These are phyloP conservation scores for Boletus subparvulus DNA, from an alignment of 768 basidiomycete genomes.

Conservation along the genomic window DNA sequence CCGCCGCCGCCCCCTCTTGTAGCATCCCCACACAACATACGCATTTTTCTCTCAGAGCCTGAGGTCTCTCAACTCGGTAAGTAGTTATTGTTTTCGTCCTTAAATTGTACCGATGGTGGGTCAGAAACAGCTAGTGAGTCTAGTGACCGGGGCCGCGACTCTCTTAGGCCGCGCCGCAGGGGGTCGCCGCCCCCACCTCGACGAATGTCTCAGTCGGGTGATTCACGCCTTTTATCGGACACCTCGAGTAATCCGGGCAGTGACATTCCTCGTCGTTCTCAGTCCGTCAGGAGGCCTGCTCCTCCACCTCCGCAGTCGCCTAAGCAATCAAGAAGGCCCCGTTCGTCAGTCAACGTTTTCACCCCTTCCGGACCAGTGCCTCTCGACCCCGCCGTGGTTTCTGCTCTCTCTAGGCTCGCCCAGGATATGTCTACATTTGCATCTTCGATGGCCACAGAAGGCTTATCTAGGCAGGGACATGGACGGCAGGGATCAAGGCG, in stretches of 20 bases:
- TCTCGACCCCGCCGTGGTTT: neutral
- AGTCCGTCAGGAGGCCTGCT: slow-evolving; percentile 3
- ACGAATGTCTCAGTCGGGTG: neutral
- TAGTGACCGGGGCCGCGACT: neutral
- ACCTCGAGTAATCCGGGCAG: neutral
- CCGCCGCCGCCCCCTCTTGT: neutral
- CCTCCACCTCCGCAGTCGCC: slow-evolving; percentile 5
- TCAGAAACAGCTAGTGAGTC: neutral
- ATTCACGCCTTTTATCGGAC: neutral
- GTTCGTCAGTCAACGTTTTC: no score
- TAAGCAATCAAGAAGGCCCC: neutral
- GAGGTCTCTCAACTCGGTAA: neutral
- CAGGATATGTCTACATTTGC: no score
- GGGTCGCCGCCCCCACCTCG: neutral
- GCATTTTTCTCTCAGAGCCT: neutral
- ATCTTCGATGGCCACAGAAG: neutral
- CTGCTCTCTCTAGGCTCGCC: neutral
- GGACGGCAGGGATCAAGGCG: neutral
- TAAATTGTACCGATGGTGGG: neutral
- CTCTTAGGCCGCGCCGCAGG: neutral
- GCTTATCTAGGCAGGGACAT: neutral
- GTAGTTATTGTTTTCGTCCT: no score
- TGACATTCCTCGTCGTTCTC: neutral
- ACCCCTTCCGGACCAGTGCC: neutral
- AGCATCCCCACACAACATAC: neutral